phyloP scores from a whole-genome alignment of 192 early-diverging fungal species.

The Dissophora globulifera region DNA sequence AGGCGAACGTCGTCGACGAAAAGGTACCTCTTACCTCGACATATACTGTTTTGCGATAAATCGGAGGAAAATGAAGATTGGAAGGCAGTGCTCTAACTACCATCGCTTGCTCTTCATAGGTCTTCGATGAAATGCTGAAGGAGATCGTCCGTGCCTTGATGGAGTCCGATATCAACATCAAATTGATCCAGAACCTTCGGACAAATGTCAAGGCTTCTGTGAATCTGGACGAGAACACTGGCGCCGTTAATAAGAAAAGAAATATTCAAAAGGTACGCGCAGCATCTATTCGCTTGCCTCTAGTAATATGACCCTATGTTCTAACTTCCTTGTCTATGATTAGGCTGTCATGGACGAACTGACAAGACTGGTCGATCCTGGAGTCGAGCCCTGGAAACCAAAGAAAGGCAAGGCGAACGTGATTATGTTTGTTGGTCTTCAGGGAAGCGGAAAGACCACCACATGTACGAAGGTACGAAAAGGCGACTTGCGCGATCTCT shows the following conservation, averaged over 20 bases:
- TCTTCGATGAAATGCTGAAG: slow-evolving; percentile 81
- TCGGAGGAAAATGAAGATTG: no score
- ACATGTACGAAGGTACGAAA: slow-evolving; percentile 89
- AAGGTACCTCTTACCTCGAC: slow-evolving; percentile 59
- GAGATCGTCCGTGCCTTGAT: slow-evolving; percentile 91
- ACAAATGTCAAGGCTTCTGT: slow-evolving; percentile 87
- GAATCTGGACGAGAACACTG: slow-evolving; percentile 84
- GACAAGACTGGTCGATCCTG: slow-evolving; percentile 85
- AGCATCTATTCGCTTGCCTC: neutral
- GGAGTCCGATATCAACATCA: slow-evolving; percentile 92
- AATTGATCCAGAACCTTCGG: slow-evolving; percentile 83
- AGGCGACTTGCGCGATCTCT: neutral
- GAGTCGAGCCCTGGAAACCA: slow-evolving; percentile 86
- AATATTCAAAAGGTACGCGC: slow-evolving; percentile 77
- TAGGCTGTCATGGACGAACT: slow-evolving; percentile 92
- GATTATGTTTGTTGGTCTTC: slow-evolving; percentile 98
- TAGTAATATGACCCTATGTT: no score
- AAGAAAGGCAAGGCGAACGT: slow-evolving; percentile 86
- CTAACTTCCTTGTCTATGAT: no score
- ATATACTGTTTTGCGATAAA: neutral
- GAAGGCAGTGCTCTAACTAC: neutral
- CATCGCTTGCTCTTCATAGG: slow-evolving; percentile 35
- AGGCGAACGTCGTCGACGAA: slow-evolving; percentile 89
- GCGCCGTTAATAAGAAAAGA: slow-evolving; percentile 86
- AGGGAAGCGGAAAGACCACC: slow-evolving; percentile 96